Evolutionary conservation across 2,329 filamentous ascomycete species (phyloP), one percentile per base, ranked within the genome.

Genomic region (Xylaria sp.): DNA sequence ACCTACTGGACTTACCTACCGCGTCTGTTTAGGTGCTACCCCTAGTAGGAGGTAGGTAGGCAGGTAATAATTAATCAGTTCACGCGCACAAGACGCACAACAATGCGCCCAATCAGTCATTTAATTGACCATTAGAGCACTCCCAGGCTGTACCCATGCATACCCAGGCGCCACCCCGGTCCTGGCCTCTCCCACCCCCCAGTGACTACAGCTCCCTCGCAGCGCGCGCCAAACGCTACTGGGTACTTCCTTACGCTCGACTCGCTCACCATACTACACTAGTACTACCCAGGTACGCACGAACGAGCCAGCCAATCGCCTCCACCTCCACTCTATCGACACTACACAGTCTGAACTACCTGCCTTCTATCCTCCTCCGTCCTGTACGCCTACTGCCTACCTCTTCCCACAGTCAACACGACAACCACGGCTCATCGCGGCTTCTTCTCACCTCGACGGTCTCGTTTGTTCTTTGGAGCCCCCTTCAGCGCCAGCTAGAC

Each of bases 351-450:
- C 57, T 43, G 18, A 48, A 66, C 69, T 66, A 62, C 56, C 49
- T 51, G 57, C 58, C 57, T 46, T 46, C 63, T 62, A 43, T 52
- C 48, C 66, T 63, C 64, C 66, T 67, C 60, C 28, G 60, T 66
- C 58, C 51, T 55, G 61, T 60, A 64, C 65, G 23, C 46, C 46
- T 15, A 48, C 61, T 58, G 63, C 62, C 54, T 68, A 63, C 67
- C 64, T 71, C 58, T 56, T 66, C 33, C 62, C 55, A 67, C 51
- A 25, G 28, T 56, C 67, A 68, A 67, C 67, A 64, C 62, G 64
- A 65, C 67, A 68, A 71, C 48, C 61, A 69, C 64, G 64, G 62
- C 64, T 67, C 62, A 56, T 70, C 59, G 70, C 67, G 67, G 64
- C 65, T 71, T 71, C 70, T 68, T 20, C 8, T 59, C 62, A 13